Percentiles rank a stretch among this genome's conserved stretches.
phyloP scores from a whole-genome alignment of 352 stramenopile genomes.

The Pythium utonaiense region DNA sequence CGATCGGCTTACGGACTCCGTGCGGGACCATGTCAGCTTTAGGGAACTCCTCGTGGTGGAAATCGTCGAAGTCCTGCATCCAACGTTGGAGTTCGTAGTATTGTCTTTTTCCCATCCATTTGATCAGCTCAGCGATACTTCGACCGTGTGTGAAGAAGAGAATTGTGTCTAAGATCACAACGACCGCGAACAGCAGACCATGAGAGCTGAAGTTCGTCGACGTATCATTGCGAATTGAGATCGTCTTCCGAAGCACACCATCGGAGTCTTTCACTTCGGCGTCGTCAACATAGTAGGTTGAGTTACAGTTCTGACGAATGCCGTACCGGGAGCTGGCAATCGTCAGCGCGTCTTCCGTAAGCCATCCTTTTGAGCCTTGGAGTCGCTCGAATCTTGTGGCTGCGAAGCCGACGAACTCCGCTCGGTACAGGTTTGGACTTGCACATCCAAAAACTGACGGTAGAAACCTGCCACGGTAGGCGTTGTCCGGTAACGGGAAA shows the following conservation, averaged over 20 bases:
- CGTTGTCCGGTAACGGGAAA: neutral
- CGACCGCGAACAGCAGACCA: conserved; percentile 11
- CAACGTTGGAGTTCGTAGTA: conserved; percentile 20
- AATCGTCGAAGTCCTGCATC: conserved; percentile 17
- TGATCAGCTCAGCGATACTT: conserved; percentile 8
- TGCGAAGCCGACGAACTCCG: conserved; percentile 10
- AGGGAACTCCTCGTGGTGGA: neutral
- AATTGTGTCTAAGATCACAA: conserved; percentile 14
- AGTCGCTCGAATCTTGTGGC: neutral
- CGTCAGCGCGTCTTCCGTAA: conserved; percentile 10
- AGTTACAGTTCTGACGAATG: conserved; percentile 12
- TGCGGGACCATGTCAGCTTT: neutral
- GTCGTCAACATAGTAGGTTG: conserved; percentile 2
- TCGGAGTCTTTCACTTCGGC: neutral
- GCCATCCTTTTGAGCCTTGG: conserved; percentile 4
- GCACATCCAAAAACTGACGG: conserved; percentile 6
- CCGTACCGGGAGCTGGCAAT: conserved; percentile 6
- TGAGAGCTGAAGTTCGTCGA: conserved; percentile 16
- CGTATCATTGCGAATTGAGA: neutral
- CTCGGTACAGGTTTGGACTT: conserved; percentile 11
- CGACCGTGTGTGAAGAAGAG: conserved; percentile 3
- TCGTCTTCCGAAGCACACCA: neutral
- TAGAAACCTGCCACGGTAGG: neutral
- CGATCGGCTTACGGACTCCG: neutral
- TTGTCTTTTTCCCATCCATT: conserved; percentile 13